These are phyloP conservation scores for Nemania diffusa DNA, from an alignment of 2,329 filamentous ascomycete genomes.

Conservation along the genomic window DNA sequence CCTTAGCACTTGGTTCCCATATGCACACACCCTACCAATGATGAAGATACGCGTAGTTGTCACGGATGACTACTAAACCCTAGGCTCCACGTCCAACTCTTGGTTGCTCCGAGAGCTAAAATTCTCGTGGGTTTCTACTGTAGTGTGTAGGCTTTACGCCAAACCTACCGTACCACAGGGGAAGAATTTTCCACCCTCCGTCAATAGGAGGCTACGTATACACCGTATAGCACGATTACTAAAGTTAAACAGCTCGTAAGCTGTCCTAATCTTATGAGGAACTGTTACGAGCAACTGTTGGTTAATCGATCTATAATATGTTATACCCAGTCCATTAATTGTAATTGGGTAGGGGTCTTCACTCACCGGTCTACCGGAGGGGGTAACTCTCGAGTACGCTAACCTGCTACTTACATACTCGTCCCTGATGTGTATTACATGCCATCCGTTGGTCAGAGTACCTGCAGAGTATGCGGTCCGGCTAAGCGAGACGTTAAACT, in stretches of 20 bases:
- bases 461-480: neutral
- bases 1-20: neutral
- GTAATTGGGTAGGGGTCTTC: neutral
- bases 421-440: neutral
- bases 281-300: no score
- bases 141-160: no score
- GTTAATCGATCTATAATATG: neutral
- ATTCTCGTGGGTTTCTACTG: neutral
- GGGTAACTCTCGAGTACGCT: neutral
- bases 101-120: neutral
- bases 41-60: neutral
- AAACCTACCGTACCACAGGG: neutral
- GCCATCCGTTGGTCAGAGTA: neutral
- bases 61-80: neutral
- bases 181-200: no score
- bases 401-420: neutral
- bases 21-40: neutral
- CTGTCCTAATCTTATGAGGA: neutral
- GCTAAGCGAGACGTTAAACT: neutral
- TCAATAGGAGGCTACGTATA: neutral
- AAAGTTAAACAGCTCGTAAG: neutral
- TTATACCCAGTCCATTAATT: neutral
- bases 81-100: neutral
- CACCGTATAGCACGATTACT: neutral
- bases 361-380: neutral